A percentile compares a stretch with the other conserved stretches of the same genome.
phyloP scores from a whole-genome alignment of 2,329 filamentous ascomycete genomes.

The Thermomyces lanuginosus region DNA sequence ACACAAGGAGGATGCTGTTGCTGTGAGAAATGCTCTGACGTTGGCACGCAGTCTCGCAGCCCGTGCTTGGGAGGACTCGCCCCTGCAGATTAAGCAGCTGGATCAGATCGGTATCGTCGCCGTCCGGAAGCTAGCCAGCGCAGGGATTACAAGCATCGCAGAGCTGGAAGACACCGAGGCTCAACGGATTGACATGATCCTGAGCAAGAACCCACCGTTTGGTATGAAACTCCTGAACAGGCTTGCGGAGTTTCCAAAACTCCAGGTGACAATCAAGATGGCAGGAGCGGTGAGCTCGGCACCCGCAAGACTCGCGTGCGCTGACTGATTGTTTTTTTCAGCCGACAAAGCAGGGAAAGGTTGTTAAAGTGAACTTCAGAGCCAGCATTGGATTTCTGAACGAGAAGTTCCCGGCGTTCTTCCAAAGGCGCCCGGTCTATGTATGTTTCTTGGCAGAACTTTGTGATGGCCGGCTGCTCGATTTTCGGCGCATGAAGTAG shows the following conservation, averaged over 20 bases:
- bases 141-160: constrained; percentile 55
- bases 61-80: constrained; percentile 64
- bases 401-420: constrained; percentile 41
- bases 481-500: constrained; percentile 48
- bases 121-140: constrained; percentile 56
- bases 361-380: constrained; percentile 45
- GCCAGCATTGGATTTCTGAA: constrained; percentile 59
- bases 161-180: constrained; percentile 51
- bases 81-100: constrained; percentile 69
- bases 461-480: constrained; percentile 49
- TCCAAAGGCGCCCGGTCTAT: constrained; percentile 48
- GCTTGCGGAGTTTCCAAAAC: constrained; percentile 55
- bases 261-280: constrained; percentile 39
- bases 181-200: constrained; percentile 56
- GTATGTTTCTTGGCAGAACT: constrained; percentile 61
- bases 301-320: constrained; percentile 16
- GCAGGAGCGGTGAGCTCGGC: constrained; percentile 27
- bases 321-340: constrained; percentile 8
- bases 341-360: constrained; percentile 22
- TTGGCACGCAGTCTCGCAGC: constrained; percentile 62
- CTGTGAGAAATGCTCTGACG: constrained; percentile 54
- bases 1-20: constrained; percentile 45
- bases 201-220: constrained; percentile 70
- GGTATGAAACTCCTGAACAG: constrained; percentile 52
- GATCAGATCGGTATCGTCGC: constrained; percentile 58